These are phyloP conservation scores for Pseudoperonospora humuli DNA, from an alignment of 352 stramenopile species.

Conservation along the genomic window DNA sequence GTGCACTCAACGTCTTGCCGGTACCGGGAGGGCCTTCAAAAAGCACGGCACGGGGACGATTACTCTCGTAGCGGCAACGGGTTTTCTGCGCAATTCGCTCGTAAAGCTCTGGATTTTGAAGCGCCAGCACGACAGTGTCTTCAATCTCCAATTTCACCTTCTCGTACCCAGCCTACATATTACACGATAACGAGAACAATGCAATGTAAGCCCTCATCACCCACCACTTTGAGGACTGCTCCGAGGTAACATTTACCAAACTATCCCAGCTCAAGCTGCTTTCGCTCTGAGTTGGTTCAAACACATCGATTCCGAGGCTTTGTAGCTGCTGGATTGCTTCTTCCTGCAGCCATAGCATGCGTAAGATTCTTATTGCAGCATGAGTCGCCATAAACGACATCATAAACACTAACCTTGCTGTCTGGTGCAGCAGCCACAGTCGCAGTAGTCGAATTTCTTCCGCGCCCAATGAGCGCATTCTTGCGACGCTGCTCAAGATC, in stretches of 20 bases:
- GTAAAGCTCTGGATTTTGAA: slow-evolving; percentile 89
- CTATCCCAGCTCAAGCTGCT: slow-evolving; percentile 74
- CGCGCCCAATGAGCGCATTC: slow-evolving; percentile 33
- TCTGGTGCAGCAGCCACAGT: slow-evolving; percentile 11
- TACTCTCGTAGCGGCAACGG: slow-evolving; percentile 83
- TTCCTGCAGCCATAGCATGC: slow-evolving; percentile 28
- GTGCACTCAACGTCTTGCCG: slow-evolving; percentile 89
- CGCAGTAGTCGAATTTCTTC: slow-evolving; percentile 14
- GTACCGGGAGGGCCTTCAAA: slow-evolving; percentile 93
- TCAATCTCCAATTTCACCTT: slow-evolving; percentile 89
- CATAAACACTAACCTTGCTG: slow-evolving; percentile 33
- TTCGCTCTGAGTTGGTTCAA: slow-evolving; percentile 51
- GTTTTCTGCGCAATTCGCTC: slow-evolving; percentile 87
- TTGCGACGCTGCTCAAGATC: slow-evolving; percentile 60
- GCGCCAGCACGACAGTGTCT: slow-evolving; percentile 87
- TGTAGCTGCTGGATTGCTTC: slow-evolving; percentile 78
- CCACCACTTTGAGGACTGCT: neutral
- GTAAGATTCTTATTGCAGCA: neutral
- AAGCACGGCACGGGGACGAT: slow-evolving; percentile 83
- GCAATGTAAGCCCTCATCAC: neutral
- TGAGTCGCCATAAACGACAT: neutral
- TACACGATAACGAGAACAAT: neutral
- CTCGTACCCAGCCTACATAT: slow-evolving; percentile 77
- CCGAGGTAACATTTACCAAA: slow-evolving; percentile 30
- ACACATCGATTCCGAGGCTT: slow-evolving; percentile 73